These are phyloP conservation scores for Fusarium annulatum DNA, from an alignment of 2,329 filamentous ascomycete genomes.

Conservation along the genomic window DNA sequence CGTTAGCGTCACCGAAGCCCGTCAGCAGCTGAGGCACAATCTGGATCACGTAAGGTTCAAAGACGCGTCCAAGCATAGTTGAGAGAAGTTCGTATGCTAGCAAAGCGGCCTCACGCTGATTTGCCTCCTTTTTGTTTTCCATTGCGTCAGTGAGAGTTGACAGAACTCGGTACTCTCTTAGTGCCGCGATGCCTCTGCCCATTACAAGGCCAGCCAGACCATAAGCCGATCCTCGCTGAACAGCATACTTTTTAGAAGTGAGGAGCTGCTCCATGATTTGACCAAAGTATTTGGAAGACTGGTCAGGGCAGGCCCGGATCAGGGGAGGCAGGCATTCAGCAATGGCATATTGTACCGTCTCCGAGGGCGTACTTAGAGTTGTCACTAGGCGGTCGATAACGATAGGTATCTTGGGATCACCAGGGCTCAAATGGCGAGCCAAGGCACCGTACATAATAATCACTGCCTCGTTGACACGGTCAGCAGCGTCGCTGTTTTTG, in stretches of 20 bases:
- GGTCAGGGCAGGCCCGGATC: slow-evolving; percentile 82
- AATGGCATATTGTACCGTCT: slow-evolving; percentile 96
- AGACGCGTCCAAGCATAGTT: slow-evolving; percentile 84
- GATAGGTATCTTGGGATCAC: slow-evolving; percentile 87
- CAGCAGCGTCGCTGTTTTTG: slow-evolving; percentile 81
- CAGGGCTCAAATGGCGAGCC: slow-evolving; percentile 83
- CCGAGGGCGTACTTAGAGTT: slow-evolving; percentile 92
- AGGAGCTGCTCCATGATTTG: slow-evolving; percentile 85
- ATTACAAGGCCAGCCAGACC: slow-evolving; percentile 90
- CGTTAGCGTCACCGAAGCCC: slow-evolving; percentile 88
- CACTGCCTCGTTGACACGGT: slow-evolving; percentile 95
- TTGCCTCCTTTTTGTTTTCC: slow-evolving; percentile 95
- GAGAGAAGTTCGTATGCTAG: slow-evolving; percentile 92
- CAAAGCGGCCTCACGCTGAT: slow-evolving; percentile 88
- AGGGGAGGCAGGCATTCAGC: slow-evolving; percentile 93
- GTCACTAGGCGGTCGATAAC: slow-evolving; percentile 88
- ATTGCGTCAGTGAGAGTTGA: slow-evolving; percentile 80
- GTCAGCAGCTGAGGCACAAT: slow-evolving; percentile 90
- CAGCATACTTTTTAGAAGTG: slow-evolving; percentile 90
- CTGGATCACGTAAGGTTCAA: slow-evolving; percentile 97
- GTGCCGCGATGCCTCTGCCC: slow-evolving; percentile 83
- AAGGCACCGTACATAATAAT: slow-evolving; percentile 97
- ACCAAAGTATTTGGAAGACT: slow-evolving; percentile 82
- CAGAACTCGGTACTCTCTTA: slow-evolving; percentile 89
- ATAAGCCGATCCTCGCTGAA: slow-evolving; percentile 91